Base-by-base conservation (phyloP, 1,284 basidiomycete species). In the Mixia osmundae region DNA sequence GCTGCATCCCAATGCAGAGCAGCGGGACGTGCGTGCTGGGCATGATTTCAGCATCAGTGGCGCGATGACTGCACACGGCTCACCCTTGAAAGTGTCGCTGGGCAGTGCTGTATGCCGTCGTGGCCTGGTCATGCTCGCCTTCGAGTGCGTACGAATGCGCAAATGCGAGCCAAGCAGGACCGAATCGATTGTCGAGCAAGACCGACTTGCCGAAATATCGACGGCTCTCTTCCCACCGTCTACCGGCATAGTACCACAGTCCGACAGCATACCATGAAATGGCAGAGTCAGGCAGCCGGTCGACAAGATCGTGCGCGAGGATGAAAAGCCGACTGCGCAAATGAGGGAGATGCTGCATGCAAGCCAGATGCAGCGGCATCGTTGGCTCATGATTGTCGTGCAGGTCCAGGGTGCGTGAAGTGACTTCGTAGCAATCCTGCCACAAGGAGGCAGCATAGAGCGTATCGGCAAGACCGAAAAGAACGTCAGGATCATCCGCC, bases 211-310 rank as follows among this genome's bases (percentile, higher is more conserved):
- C 80, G 54, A 94, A 87, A 54, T 85, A 91, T 43, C 83, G 72
- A 45, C 85, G 63, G 6, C 83, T 80, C 47, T 85, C 78, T 14
- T 71, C 63, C 72, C 76, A 97, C 47, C 87, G 75, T 37, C 69
- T 68, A 12, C 72, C 71, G 20, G 72, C 69, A 37, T 89, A 69
- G 54, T 99, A 97, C 82, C 89, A 99, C 25, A 91, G 70, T 0
- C 89, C 91, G 15, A 95, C 91, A 2, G 89, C 85, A 56, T 95
- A 99, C 91, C 91, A 99, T 45, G 79, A 83, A 33, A 82, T 69
- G 1, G 83, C 72, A 28, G 76, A 74, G 49, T 87, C 78, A 0
- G 91, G 87, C 50, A 94, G 83, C 32, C 71, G 70, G 35, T 91
- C 79, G 9, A 95, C 85, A 48, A 99, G 67, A 49, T 89, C 77